Base-by-base conservation (phyloP, 495 filamentous ascomycete genomes). In the Penicillium salamii region DNA sequence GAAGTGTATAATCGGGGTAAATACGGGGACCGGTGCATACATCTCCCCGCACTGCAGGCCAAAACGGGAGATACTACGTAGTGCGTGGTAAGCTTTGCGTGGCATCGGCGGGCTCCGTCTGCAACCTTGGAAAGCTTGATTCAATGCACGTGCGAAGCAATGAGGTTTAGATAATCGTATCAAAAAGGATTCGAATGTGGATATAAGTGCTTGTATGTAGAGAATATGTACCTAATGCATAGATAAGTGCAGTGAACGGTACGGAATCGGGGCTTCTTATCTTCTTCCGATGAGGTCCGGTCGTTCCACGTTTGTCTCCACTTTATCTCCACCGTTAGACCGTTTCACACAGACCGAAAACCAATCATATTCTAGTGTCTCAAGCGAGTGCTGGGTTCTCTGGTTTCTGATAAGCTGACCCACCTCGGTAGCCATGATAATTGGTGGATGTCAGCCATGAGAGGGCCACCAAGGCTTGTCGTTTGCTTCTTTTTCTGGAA, bases 391-490 rank as follows among this genome's bases (percentile, higher is more conserved):
- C 41, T 43, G 44, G 52, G 50, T 42, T 41, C 51, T 49, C 51
- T 48, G 55, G 13, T 12, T 50, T 13, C 52, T 52, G 55, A 55
- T 62, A 59, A 62, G 58, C 58, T 44, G 42, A 44, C 15, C 35
- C 20, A 18, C 1, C 12, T 19, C 11, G 23, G 21, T 7, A 18
- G 5, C 6, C 11, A n/a, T n/a, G 9, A 17, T 49, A 12, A 43
- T 35, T 32, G 34, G 49, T 4, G n/a, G 9, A n/a, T 24, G 12
- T 3, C 11, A 5, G 3, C 9, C 26, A 0, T 15, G 18, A 19
- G 37, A 15, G 34, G 50, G 29, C n/a, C 7, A 21, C 1, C 17
- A 42, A 46, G 42, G 58, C 57, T 63, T 55, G 53, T 58, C 49
- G 53, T 61, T 63, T 61, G 57, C 43, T 60, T 58, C 40, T 15